Evolutionary conservation across 805 yeast genomes (phyloP), one percentile per base, ranked within the genome.

Genomic region (Candida rishiriensis): DNA sequence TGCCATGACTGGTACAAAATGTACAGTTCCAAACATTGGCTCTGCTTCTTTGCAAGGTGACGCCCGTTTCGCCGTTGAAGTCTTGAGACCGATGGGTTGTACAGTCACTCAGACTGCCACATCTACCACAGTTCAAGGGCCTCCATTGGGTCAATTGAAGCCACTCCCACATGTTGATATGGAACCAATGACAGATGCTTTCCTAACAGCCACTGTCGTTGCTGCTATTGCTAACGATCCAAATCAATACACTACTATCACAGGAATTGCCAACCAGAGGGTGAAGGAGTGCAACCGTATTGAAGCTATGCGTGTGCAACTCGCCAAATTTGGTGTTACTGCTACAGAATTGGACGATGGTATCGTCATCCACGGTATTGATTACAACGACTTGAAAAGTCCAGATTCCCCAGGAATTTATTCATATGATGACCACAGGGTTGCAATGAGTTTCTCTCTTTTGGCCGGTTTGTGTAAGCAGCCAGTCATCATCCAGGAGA

Each of bases 171-270:
- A 72, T 49, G 84, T 93, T 44, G 97, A 93, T 62, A 93, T 93
- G 99, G 99, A 93, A 68, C 98, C 99, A 43, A 93, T 93, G 99
- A 93, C 99, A 0, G 99, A 93, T 66, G 99, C 99, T 0, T 93
- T 93, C 63, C 72, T 93, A 57, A 93, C 99, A 13, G 99, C 99
- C 0, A 79, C 95, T 42, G 97, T 93, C 11, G 95, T 89, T 15
- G 99, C 98, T 30, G 97, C 99, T n/a, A 49, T 63, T 47, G 96
- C 97, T 3, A 71, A 72, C 45, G 70, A 70, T 49, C 71, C 75
- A 11, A 71, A 66, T 36, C 69, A 68, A 40, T 69, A 81, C 10
- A 91, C 97, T 12, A 76, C 85, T 6, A 93, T 93, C 56, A 81
- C 85, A 31, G 99, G 99, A 51, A 93, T 93, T 68, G 98, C 98